phyloP scores from a whole-genome alignment of 148 eudicot genomes.

The Fagopyrum homotropicum region DNA sequence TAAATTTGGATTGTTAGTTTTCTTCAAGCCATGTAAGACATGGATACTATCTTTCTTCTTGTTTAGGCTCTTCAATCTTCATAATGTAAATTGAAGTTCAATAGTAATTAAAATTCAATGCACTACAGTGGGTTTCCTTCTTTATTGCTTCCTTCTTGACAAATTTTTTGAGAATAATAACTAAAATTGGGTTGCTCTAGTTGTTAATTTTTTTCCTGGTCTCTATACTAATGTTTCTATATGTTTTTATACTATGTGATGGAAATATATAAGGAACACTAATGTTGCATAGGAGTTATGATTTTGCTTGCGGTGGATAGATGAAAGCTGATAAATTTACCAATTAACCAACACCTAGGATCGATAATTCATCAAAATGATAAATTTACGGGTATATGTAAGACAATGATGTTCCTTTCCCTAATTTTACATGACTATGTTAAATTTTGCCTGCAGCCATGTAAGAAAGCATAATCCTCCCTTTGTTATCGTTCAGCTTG shows the following conservation, averaged over 20 bases:
- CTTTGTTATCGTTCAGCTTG: neutral
- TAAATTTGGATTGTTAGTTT: slow-evolving; percentile 86
- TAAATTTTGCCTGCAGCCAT: neutral
- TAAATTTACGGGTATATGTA: slow-evolving; percentile 58
- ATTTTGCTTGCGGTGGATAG: neutral
- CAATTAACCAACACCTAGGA: neutral
- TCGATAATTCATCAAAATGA: neutral
- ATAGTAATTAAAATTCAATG: neutral
- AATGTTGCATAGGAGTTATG: too few species aligned
- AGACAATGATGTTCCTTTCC: neutral
- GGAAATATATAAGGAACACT: neutral
- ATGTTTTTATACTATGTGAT: too few species aligned
- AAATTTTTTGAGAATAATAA: neutral
- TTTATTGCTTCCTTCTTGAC: neutral
- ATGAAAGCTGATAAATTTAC: neutral
- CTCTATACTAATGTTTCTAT: neutral
- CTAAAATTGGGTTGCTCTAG: neutral
- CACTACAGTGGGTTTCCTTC: neutral
- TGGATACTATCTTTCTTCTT: slow-evolving; percentile 3
- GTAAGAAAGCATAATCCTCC: neutral
- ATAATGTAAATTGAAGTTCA: neutral
- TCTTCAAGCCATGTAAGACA: slow-evolving; percentile 84
- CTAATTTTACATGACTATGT: too few species aligned
- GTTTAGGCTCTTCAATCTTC: neutral
- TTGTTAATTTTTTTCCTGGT: neutral